Conservation (phyloP, 2,329 filamentous ascomycete genomes). For the Pyrenophora teres region DNA sequence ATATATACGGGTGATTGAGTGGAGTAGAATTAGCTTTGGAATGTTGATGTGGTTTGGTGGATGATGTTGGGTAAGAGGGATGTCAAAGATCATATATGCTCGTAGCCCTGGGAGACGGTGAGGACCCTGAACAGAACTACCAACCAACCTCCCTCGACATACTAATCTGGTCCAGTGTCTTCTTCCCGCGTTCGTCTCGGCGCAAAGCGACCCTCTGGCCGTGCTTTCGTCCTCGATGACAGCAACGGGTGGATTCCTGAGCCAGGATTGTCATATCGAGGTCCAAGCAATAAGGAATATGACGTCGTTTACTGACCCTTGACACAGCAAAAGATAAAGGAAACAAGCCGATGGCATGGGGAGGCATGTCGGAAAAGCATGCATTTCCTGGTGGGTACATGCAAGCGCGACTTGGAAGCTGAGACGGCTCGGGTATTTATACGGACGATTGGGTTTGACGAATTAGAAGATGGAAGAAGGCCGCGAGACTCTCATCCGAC, state of each 20-base stretch:
- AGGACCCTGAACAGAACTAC: conserved; percentile 15
- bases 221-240: conserved; percentile 35
- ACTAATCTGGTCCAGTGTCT: conserved; percentile 18
- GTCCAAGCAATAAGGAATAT: conserved; percentile 24
- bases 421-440: conserved; percentile 11
- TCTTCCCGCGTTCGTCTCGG: conserved; percentile 9
- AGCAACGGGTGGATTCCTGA: conserved; percentile 23
- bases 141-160: conserved; percentile 15
- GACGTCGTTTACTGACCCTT: conserved; percentile 29
- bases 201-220: conserved; percentile 1
- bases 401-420: conserved; percentile 3
- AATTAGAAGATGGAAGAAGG: conserved; percentile 6
- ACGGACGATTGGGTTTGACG: conserved; percentile 12
- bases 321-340: conserved; percentile 6
- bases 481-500: conserved; percentile 18
- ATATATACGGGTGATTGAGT: no score
- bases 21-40: neutral
- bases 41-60: neutral
- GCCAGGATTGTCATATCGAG: conserved; percentile 27
- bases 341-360: conserved; percentile 21
- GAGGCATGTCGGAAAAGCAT: conserved; percentile 25
- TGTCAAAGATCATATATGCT: conserved; percentile 26
- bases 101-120: conserved; percentile 9
- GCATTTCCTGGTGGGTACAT: conserved; percentile 17
- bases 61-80: conserved; percentile 5